Evolutionary conservation across 225 moss, liverwort and hornwort genomes (phyloP).

Genomic region (Pseudoscleropodium purum): DNA sequence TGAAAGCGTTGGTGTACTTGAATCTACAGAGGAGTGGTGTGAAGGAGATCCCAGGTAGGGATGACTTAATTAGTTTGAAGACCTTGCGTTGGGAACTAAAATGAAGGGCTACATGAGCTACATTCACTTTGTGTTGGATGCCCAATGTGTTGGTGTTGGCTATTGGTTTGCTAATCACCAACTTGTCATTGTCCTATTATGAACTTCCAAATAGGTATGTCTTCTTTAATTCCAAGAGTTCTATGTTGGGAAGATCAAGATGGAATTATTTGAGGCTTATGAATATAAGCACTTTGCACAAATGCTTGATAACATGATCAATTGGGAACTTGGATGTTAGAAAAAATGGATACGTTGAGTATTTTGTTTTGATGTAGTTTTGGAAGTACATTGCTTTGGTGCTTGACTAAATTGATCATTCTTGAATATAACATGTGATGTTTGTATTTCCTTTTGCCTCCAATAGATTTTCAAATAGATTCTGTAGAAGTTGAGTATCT

Average conservation of each 20-base stretch:
- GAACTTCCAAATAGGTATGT: fast-evolving
- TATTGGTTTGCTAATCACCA: no score
- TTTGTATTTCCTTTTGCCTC: no score
- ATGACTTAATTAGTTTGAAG: neutral
- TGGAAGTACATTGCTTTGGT: neutral
- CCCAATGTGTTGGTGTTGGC: neutral
- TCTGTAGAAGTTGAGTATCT: no score
- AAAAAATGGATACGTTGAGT: neutral
- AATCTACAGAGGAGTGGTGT: fast-evolving
- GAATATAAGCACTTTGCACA: neutral
- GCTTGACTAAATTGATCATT: neutral
- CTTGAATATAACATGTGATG: fast-evolving
- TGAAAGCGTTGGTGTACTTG: neutral
- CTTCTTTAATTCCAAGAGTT: fast-evolving
- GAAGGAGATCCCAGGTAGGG: neutral
- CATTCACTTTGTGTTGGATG: neutral
- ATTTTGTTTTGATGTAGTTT: neutral
- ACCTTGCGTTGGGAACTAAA: fast-evolving
- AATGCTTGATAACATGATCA: fast-evolving
- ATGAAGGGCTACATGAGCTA: neutral
- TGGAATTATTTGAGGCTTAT: no score
- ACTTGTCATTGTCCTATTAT: neutral
- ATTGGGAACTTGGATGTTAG: fast-evolving
- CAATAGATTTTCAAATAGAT: no score
- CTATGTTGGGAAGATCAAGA: fast-evolving